Evolutionary conservation across 805 yeast species (phyloP).

Genomic region (Metschnikowia matae): DNA sequence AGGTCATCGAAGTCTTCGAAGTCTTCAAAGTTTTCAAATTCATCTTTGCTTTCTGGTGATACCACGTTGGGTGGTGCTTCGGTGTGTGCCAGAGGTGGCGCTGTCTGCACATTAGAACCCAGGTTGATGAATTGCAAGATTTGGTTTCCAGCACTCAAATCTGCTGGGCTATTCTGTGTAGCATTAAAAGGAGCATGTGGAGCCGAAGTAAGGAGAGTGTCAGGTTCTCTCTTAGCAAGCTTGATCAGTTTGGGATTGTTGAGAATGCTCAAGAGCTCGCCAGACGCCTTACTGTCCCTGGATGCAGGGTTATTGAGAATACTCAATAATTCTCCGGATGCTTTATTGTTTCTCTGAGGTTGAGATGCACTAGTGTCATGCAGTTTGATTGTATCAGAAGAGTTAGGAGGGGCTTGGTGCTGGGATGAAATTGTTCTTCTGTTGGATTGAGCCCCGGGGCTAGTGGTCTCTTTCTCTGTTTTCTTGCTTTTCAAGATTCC

Average conservation of each 20-base stretch:
- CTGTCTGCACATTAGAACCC: slow-evolving; percentile 4
- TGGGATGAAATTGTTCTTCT: background rate
- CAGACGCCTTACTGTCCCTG: slow-evolving; percentile 1
- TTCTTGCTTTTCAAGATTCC: slow-evolving; percentile 14
- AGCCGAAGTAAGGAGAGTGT: background rate
- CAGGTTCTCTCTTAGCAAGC: slow-evolving; percentile 2
- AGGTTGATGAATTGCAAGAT: slow-evolving; percentile 15
- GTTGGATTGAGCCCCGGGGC: background rate
- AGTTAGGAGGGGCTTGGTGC: background rate
- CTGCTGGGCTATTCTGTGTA: slow-evolving; percentile 7
- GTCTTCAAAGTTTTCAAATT: slow-evolving; percentile 32
- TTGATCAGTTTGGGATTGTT: background rate
- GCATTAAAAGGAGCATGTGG: background rate
- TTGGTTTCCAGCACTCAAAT: slow-evolving; percentile 20
- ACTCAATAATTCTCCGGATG: background rate
- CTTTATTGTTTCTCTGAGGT: background rate
- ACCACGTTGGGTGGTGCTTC: background rate
- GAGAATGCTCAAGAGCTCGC: slow-evolving; percentile 2
- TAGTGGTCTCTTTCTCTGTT: background rate
- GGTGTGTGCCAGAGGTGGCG: background rate
- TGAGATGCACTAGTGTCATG: background rate
- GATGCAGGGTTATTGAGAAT: background rate
- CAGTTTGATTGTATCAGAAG: background rate
- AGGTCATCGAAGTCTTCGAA: slow-evolving; percentile 33
- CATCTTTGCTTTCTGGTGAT: slow-evolving; percentile 4